A percentile compares a stretch with the other conserved stretches of the same genome.
phyloP scores from a whole-genome alignment of 306 rosid genomes.

The Glycine latifolia region DNA sequence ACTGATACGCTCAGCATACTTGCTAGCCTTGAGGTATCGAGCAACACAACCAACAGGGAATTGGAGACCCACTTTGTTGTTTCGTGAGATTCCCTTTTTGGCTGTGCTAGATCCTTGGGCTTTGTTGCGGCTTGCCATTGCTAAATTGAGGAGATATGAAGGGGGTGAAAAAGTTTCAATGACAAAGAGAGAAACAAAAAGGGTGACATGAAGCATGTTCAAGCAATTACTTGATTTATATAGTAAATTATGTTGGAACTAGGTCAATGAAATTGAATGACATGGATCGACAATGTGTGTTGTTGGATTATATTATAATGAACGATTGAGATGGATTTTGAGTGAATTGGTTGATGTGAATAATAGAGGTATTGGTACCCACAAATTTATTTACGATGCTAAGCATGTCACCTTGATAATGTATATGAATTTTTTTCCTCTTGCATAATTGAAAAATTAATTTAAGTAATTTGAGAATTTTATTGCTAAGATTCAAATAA shows the following conservation, averaged over 20 bases:
- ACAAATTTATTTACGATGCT: neutral
- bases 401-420: neutral
- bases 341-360: neutral
- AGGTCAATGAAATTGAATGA: constrained; percentile 54
- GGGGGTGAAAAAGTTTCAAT: neutral
- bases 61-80: constrained; percentile 90
- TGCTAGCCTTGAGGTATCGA: constrained; percentile 82
- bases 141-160: neutral
- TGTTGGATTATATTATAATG: constrained; percentile 49
- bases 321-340: constrained; percentile 56
- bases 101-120: constrained; percentile 70
- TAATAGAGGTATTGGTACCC: neutral
- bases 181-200: neutral
- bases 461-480: neutral
- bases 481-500: neutral
- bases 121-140: constrained; percentile 78
- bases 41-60: constrained; percentile 98
- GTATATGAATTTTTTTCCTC: neutral
- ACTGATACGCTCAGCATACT: constrained; percentile 94
- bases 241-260: constrained; percentile 8
- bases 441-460: neutral
- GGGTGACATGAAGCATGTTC: neutral
- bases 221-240: constrained; percentile 41
- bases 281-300: constrained; percentile 29
- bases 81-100: constrained; percentile 84